phyloP scores from a whole-genome alignment of 2,329 filamentous ascomycete species.

The Iodosphaeria phyllophila region DNA sequence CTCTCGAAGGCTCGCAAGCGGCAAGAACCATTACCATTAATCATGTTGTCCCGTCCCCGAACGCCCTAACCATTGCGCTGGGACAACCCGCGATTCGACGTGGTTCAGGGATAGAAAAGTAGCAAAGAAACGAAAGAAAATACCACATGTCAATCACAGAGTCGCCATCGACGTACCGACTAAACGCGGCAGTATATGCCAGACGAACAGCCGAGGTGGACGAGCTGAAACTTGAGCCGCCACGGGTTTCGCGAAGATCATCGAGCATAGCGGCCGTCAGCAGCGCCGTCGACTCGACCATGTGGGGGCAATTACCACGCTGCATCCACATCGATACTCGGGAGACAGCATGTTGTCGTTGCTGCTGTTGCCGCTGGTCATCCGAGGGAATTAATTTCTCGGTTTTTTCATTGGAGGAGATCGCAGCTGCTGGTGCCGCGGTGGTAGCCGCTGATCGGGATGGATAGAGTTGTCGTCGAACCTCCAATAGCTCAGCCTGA shows the following conservation, averaged over 20 bases:
- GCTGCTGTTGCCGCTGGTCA: conserved; percentile 4
- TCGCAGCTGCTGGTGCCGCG: conserved; percentile 3
- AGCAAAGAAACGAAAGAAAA: conserved; percentile 2
- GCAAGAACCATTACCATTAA: not conserved
- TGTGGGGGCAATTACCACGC: conserved; percentile 56
- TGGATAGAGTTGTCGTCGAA: conserved; percentile 47
- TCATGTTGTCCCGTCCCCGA: too few relatives aligned
- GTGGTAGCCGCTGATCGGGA: conserved; percentile 6
- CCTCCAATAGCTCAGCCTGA: conserved; percentile 42
- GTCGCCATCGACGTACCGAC: conserved; percentile 38
- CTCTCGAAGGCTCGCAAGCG: not conserved
- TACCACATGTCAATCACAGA: conserved; percentile 1
- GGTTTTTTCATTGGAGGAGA: conserved; percentile 2
- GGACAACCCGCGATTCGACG: too few relatives aligned
- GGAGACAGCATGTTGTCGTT: conserved; percentile 30
- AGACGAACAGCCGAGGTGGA: conserved; percentile 43
- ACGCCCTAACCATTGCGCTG: too few relatives aligned
- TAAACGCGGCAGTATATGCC: conserved; percentile 58
- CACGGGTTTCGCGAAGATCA: conserved; percentile 26
- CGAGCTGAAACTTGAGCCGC: conserved; percentile 13
- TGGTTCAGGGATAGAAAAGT: not conserved
- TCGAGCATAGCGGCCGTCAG: conserved; percentile 50
- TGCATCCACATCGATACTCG: conserved; percentile 51
- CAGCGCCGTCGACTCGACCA: conserved; percentile 62
- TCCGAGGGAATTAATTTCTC: not conserved